phyloP scores from a whole-genome alignment of 768 basidiomycete genomes.

The Panus rudis region DNA sequence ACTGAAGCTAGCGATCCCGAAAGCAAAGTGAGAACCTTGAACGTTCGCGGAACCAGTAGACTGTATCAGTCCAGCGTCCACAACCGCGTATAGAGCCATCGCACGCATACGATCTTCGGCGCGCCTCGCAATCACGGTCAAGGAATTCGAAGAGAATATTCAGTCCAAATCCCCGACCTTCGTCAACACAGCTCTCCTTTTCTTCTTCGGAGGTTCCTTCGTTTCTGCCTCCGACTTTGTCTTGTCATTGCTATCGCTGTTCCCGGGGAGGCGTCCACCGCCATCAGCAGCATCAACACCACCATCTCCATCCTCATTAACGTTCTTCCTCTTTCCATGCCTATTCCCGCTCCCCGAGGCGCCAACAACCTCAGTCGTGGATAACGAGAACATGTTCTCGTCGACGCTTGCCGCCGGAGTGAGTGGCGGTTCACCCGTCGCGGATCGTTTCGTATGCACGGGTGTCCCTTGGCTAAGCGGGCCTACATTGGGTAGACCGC shows the following conservation, averaged over 20 bases:
- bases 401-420: constrained; percentile 27
- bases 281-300: constrained; percentile 5
- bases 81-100: no score
- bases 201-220: constrained; percentile 74
- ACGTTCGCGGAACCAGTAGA: no score
- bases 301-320: constrained; percentile 22
- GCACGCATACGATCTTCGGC: no score
- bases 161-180: constrained; percentile 62
- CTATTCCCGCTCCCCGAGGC: no score
- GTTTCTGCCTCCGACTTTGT: constrained; percentile 15
- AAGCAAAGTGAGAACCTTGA: no score
- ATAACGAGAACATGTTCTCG: constrained; percentile 11
- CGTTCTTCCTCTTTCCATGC: no score
- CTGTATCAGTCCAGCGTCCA: no score
- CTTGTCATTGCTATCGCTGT: neutral
- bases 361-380: constrained; percentile 5
- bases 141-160: no score
- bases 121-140: no score
- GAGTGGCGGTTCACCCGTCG: constrained; percentile 21
- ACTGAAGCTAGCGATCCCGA: no score
- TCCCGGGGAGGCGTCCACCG: neutral
- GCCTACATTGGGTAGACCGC: constrained; percentile 12
- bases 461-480: no score
- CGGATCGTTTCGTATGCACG: constrained; percentile 30
- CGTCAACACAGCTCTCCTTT: constrained; percentile 72